Evolutionary conservation across 768 basidiomycete genomes (phyloP).

Genomic region (Pleurotus citrinopileatus): DNA sequence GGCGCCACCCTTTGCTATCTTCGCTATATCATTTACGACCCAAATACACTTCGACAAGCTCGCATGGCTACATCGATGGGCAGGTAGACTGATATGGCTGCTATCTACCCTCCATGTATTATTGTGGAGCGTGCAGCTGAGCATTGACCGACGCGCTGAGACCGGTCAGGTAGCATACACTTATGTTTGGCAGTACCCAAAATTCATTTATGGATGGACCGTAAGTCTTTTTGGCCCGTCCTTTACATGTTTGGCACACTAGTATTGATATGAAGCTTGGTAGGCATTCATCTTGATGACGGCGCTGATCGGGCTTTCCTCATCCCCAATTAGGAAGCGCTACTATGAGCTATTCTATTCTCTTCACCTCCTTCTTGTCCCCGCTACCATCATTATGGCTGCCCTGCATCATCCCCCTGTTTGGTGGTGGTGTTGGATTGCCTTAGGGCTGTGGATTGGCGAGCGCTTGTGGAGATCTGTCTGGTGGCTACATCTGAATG

Average conservation of each 20-base stretch:
- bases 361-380: conserved; percentile 59
- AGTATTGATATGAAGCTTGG: background rate
- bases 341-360: conserved; percentile 68
- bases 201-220: conserved; percentile 62
- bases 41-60: conserved; percentile 78
- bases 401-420: conserved; percentile 68
- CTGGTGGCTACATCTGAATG: conserved; percentile 61
- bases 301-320: conserved; percentile 47
- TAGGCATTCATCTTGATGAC: conserved; percentile 60
- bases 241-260: conserved; percentile 4
- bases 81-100: conserved; percentile 68
- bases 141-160: conserved; percentile 41
- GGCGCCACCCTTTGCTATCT: conserved; percentile 66
- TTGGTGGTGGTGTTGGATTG: conserved; percentile 66
- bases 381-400: conserved; percentile 56
- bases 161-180: conserved; percentile 41
- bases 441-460: conserved; percentile 58
- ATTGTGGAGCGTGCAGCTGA: conserved; percentile 69
- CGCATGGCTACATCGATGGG: conserved; percentile 67
- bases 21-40: conserved; percentile 58
- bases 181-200: conserved; percentile 55
- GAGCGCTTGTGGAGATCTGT: conserved; percentile 58
- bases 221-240: conserved; percentile 24
- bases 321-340: conserved; percentile 45
- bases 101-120: conserved; percentile 57